Evolutionary conservation across 108 stramenopile species (phyloP).

Genomic region (Nitzschia putrida): DNA sequence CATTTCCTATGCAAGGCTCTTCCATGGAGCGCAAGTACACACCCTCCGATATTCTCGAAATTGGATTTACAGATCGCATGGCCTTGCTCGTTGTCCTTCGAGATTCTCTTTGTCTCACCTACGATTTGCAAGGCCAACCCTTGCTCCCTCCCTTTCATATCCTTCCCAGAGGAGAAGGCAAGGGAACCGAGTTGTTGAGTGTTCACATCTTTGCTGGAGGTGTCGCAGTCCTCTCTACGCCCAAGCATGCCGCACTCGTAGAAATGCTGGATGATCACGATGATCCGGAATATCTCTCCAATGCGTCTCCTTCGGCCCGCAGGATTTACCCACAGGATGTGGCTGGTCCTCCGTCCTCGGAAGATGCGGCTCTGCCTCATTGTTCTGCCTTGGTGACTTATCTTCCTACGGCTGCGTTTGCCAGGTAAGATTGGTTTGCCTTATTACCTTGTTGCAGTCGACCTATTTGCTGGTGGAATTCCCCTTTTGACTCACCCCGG

Average conservation of each 20-base stretch:
- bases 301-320: conserved; percentile 54
- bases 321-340: conserved; percentile 25
- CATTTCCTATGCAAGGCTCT: conserved; percentile 46
- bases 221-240: conserved; percentile 64
- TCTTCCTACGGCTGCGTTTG: conserved; percentile 64
- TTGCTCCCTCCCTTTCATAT: conserved; percentile 75
- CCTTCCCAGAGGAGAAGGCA: conserved; percentile 40
- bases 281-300: conserved; percentile 61
- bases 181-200: conserved; percentile 58
- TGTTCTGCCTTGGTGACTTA: conserved; percentile 73
- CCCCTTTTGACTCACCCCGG: neutral
- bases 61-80: conserved; percentile 76
- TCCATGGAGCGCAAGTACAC: conserved; percentile 31
- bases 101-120: conserved; percentile 76
- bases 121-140: conserved; percentile 55
- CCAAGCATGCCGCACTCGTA: conserved; percentile 71
- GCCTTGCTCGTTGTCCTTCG: conserved; percentile 63
- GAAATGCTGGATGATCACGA: conserved; percentile 81
- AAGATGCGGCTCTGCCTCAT: conserved; percentile 49
- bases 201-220: conserved; percentile 75
- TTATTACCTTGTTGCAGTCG: neutral
- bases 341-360: too few species aligned
- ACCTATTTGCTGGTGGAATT: neutral
- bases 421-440: conserved; percentile 37
- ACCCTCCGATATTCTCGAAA: conserved; percentile 63